Evolutionary conservation across 2,329 filamentous ascomycete genomes (phyloP).

Genomic region (Ceratocystiopsis brevicomis): DNA sequence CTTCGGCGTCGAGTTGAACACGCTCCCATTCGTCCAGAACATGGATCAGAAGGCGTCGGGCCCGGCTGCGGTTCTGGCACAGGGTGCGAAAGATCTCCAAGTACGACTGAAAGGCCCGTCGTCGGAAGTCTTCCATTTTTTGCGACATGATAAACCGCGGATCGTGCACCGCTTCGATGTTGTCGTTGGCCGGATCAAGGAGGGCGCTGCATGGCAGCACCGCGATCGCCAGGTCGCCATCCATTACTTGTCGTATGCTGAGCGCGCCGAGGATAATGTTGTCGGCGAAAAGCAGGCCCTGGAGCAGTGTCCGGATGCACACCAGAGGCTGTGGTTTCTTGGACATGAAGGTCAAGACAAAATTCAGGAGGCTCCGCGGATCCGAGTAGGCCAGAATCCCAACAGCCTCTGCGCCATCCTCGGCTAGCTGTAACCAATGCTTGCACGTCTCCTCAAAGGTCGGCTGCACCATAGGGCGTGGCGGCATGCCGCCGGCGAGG

Average conservation of each 20-base stretch:
- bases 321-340: slow-evolving; percentile 67
- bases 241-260: slow-evolving; percentile 55
- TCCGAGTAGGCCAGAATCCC: slow-evolving; percentile 49
- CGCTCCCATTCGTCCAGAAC: slow-evolving; percentile 40
- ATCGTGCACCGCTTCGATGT: slow-evolving; percentile 55
- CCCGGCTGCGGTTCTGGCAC: slow-evolving; percentile 77
- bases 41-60: slow-evolving; percentile 78
- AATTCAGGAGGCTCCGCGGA: slow-evolving; percentile 52
- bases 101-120: slow-evolving; percentile 48
- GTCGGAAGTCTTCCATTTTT: slow-evolving; percentile 51
- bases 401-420: slow-evolving; percentile 51
- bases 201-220: slow-evolving; percentile 54
- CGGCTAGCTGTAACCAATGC: slow-evolving; percentile 51
- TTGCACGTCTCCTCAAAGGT: slow-evolving; percentile 51
- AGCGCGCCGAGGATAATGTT: slow-evolving; percentile 49
- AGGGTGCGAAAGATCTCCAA: slow-evolving; percentile 68
- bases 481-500: slow-evolving; percentile 82
- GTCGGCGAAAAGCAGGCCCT: slow-evolving; percentile 56
- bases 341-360: slow-evolving; percentile 54
- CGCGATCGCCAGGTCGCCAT: slow-evolving; percentile 62
- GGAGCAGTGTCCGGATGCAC: slow-evolving; percentile 64
- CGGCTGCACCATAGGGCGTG: slow-evolving; percentile 68
- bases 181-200: slow-evolving; percentile 55
- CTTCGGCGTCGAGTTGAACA: slow-evolving; percentile 62
- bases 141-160: slow-evolving; percentile 53